phyloP scores from a whole-genome alignment of 805 yeast genomes.

The Hemisphaericaspora nanyangensis region DNA sequence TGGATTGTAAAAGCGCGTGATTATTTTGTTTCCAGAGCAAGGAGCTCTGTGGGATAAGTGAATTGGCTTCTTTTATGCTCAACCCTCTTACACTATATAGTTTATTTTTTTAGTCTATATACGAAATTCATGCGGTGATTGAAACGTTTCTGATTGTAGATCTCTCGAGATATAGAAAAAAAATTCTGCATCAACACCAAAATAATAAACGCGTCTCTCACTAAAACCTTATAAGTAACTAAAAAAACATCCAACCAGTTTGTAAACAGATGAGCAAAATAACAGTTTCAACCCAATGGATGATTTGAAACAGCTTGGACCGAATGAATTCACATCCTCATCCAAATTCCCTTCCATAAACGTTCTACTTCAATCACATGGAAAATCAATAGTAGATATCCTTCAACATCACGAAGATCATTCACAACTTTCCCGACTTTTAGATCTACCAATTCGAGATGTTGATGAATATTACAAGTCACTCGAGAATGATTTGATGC shows the following conservation, averaged over 20 bases:
- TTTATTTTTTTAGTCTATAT: too few species aligned
- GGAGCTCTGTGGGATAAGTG: too few species aligned
- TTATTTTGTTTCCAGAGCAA: conserved; percentile 24
- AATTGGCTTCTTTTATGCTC: neutral
- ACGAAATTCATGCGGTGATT: too few species aligned
- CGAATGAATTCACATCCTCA: conserved; percentile 8
- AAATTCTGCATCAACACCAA: too few species aligned
- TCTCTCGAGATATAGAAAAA: too few species aligned
- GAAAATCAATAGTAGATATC: conserved; percentile 24
- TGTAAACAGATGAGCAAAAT: too few species aligned
- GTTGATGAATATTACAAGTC: conserved; percentile 17
- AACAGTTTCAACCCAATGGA: too few species aligned
- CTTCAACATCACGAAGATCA: conserved; percentile 14
- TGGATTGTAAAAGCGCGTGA: conserved; percentile 22
- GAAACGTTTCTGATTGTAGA: too few species aligned
- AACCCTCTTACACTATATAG: too few species aligned
- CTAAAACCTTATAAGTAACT: too few species aligned
- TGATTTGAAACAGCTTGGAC: conserved; percentile 19
- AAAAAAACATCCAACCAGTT: too few species aligned
- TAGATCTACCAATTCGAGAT: conserved; percentile 25
- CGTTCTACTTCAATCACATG: conserved; percentile 16
- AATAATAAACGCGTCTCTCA: too few species aligned
- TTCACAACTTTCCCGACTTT: conserved; percentile 15
- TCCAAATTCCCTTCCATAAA: conserved; percentile 14
- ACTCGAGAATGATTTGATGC: neutral